A percentile compares a stretch with the other conserved stretches of the same genome.
Conservation (phyloP, 1,284 basidiomycete species). For the Melampsora americana region DNA sequence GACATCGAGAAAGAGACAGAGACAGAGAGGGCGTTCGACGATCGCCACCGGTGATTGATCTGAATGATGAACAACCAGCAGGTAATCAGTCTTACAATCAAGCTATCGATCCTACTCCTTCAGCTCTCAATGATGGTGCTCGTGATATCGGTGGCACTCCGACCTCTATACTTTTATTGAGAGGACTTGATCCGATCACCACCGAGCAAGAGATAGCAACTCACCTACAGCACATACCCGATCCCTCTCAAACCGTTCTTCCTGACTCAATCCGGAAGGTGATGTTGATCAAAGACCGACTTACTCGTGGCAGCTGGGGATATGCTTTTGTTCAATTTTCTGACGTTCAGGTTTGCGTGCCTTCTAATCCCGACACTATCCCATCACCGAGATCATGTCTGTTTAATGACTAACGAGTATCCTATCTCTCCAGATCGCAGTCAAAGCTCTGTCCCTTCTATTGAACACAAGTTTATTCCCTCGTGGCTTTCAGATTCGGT, state of each 20-base stretch:
- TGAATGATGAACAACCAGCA: conserved; percentile 63
- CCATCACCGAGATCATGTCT: too few species aligned
- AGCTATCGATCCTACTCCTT: conserved; percentile 59
- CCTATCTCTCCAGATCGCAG: conserved; percentile 47
- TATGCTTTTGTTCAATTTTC: conserved; percentile 88
- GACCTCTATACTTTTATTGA: conserved; percentile 69
- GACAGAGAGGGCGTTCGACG: conserved; percentile 45
- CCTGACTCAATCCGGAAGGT: conserved; percentile 78
- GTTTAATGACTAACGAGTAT: too few species aligned
- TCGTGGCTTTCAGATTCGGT: conserved; percentile 48
- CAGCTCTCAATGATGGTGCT: conserved; percentile 76
- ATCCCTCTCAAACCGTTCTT: conserved; percentile 61
- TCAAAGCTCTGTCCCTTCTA: conserved; percentile 46
- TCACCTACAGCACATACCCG: conserved; percentile 54
- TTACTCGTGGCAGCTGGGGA: conserved; percentile 76
- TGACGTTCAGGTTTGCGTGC: conserved; percentile 66
- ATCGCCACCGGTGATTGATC: conserved; percentile 71
- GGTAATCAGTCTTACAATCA: conserved; percentile 64
- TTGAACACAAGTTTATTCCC: conserved; percentile 48
- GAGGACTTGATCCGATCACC: conserved; percentile 80
- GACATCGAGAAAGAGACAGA: conserved; percentile 47
- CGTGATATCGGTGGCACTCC: conserved; percentile 81
- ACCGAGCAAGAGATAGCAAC: conserved; percentile 59
- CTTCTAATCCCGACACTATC: conserved; percentile 2
- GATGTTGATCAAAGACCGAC: conserved; percentile 78